phyloP scores from a whole-genome alignment of 164 flowering plant genomes.

The Aristolochia fimbriata region DNA sequence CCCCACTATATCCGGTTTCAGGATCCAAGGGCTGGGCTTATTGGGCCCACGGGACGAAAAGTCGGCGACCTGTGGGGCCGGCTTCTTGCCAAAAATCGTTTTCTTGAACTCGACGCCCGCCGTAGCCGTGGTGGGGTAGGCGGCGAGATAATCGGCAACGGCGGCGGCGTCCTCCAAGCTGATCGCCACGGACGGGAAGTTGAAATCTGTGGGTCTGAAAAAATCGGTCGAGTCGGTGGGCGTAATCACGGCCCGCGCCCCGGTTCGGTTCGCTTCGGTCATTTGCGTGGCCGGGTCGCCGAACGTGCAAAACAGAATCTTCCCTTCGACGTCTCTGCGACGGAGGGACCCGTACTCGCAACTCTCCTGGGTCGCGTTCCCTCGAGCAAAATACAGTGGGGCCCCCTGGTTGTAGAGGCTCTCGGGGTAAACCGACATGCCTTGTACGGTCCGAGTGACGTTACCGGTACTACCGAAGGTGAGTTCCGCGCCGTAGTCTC shows the following conservation, averaged over 20 bases:
- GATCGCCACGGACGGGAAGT: conserved; percentile 22
- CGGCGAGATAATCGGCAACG: conserved; percentile 18
- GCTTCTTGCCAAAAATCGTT: neutral
- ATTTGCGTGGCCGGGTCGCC: neutral
- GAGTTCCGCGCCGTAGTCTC: conserved; percentile 10
- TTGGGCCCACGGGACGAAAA: conserved; percentile 12
- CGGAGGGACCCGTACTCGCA: conserved; percentile 3
- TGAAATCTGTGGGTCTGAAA: neutral
- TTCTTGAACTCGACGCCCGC: conserved; percentile 13
- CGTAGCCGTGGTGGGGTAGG: conserved; percentile 2
- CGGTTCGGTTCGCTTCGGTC: conserved; percentile 5
- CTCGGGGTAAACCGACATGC: conserved; percentile 9
- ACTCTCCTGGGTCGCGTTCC: conserved; percentile 8
- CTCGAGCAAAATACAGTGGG: conserved; percentile 10
- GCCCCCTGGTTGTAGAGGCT: conserved; percentile 2
- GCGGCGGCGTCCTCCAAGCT: conserved; percentile 11
- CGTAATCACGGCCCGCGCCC: conserved; percentile 8
- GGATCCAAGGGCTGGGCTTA: conserved; percentile 1
- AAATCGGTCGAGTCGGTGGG: conserved; percentile 3
- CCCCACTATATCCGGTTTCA: conserved; percentile 6
- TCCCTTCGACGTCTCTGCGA: conserved; percentile 6
- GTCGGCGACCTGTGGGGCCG: conserved; percentile 10
- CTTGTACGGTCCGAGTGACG: conserved; percentile 6
- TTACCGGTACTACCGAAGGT: conserved; percentile 8
- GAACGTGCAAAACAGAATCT: conserved; percentile 8